Evolutionary conservation across 2,329 filamentous ascomycete species (phyloP).

Genomic region (Sporothrix schenckii): DNA sequence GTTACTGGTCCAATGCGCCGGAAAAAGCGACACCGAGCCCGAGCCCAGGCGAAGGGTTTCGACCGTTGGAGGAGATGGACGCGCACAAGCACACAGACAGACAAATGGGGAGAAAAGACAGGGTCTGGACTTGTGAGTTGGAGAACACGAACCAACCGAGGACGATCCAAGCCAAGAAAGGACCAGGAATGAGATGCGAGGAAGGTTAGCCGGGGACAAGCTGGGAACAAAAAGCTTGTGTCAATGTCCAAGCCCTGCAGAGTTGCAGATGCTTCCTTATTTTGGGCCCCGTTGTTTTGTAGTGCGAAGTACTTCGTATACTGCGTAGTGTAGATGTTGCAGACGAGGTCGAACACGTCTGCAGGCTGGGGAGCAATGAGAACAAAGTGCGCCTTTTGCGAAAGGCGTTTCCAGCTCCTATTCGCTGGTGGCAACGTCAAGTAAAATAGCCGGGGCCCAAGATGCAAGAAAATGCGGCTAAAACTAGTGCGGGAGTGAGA

Average conservation of each 20-base stretch:
- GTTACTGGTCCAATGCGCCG: conserved; percentile 9
- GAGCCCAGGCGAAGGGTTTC: background rate
- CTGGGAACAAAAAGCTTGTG: conserved; percentile 22
- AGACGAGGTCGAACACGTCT: background rate
- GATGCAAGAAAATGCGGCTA: conserved; percentile 29
- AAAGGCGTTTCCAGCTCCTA: conserved; percentile 23
- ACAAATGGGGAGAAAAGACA: background rate
- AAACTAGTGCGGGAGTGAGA: conserved; percentile 29
- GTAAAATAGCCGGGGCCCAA: conserved; percentile 9
- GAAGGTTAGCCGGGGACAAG: background rate
- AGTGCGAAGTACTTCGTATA: background rate
- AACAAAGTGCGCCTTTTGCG: background rate
- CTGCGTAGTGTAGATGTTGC: too few species aligned
- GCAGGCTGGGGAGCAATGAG: background rate
- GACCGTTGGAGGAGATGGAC: conserved; percentile 21
- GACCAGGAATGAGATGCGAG: background rate
- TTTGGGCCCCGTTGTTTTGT: background rate
- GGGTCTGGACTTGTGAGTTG: background rate
- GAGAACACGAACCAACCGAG: conserved; percentile 13
- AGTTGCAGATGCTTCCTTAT: conserved; percentile 5
- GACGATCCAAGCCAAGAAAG: conserved; percentile 9
- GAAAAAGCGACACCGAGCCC: conserved; percentile 10
- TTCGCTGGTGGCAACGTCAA: conserved; percentile 28
- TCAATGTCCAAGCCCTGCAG: background rate
- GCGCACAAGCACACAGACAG: background rate